A percentile compares a stretch with the other conserved stretches of the same genome.
Conservation (phyloP, 2,329 filamentous ascomycete species). For the Fusarium sp. region DNA sequence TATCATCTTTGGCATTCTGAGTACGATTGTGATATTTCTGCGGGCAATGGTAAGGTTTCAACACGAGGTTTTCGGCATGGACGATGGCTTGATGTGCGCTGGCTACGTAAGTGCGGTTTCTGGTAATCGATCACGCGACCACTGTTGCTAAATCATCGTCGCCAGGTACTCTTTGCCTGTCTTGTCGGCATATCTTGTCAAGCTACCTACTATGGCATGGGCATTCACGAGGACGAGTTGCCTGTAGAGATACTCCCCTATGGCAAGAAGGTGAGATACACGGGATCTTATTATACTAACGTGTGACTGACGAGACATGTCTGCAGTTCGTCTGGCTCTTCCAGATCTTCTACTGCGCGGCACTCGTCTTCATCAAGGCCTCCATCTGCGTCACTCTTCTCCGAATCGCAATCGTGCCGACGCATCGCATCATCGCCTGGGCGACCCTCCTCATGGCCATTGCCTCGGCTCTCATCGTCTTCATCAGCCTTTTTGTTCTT, state of each 20-base stretch:
- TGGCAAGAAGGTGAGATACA: slow-evolving; percentile 3
- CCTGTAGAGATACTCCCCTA: neutral
- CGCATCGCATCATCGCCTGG: slow-evolving; percentile 12
- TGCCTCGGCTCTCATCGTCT: slow-evolving; percentile 2
- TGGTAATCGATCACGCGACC: too few relatives aligned
- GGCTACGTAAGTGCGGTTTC: too few relatives aligned
- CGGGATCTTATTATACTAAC: neutral
- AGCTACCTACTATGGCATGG: neutral
- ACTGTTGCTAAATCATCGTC: too few relatives aligned
- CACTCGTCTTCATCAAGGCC: slow-evolving; percentile 18
- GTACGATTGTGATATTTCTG: too few relatives aligned
- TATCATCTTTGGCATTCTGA: too few relatives aligned
- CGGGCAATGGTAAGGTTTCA: too few relatives aligned
- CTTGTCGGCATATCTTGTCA: neutral
- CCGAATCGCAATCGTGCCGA: slow-evolving; percentile 14
- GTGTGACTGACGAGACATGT: too few relatives aligned
- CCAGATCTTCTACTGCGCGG: slow-evolving; percentile 13
- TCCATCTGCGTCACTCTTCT: slow-evolving; percentile 20
- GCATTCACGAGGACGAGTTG: neutral
- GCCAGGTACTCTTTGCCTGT: too few relatives aligned
- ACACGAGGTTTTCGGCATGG: too few relatives aligned
- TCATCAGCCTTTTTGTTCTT: slow-evolving; percentile 8
- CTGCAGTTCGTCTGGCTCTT: slow-evolving; percentile 14
- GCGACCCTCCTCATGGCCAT: slow-evolving; percentile 7
- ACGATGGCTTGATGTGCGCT: too few relatives aligned